Conservation (phyloP, 345 rosid genomes). For the Bruguiera gymnorhiza region DNA sequence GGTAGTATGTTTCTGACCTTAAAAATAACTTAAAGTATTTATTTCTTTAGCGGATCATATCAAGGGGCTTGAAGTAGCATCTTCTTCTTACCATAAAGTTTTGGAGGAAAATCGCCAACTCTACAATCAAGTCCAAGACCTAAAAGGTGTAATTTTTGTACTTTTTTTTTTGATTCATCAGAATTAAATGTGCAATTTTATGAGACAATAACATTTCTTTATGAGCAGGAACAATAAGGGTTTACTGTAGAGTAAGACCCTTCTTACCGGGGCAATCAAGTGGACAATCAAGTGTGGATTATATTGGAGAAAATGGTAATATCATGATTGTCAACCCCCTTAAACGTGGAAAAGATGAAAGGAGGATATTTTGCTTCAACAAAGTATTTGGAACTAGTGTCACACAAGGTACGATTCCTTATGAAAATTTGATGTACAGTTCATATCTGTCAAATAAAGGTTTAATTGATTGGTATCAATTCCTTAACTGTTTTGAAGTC, state of each 20-base stretch:
- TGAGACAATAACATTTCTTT: neutral
- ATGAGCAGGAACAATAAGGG: conserved; percentile 74
- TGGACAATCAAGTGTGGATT: conserved; percentile 71
- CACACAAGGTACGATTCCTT: conserved; percentile 60
- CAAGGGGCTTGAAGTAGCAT: conserved; percentile 68
- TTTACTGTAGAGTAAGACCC: conserved; percentile 89
- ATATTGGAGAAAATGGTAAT: conserved; percentile 93
- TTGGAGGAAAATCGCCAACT: conserved; percentile 87
- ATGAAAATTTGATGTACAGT: neutral
- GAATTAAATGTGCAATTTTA: neutral
- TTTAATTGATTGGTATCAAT: too few relatives aligned
- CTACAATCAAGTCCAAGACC: conserved; percentile 98
- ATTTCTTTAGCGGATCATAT: conserved; percentile 55
- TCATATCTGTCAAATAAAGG: neutral
- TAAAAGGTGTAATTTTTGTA: conserved; percentile 55
- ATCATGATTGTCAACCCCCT: conserved; percentile 84
- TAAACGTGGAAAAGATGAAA: conserved; percentile 84
- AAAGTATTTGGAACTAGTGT: conserved; percentile 71
- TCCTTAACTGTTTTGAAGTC: too few relatives aligned
- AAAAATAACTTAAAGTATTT: neutral
- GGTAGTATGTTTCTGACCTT: neutral
- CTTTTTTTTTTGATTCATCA: neutral
- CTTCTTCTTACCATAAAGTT: conserved; percentile 75
- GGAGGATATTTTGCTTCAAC: conserved; percentile 81
- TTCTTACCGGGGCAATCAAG: conserved; percentile 64